Conservation (phyloP, 805 yeast genomes). For the Candida nemodendra region DNA sequence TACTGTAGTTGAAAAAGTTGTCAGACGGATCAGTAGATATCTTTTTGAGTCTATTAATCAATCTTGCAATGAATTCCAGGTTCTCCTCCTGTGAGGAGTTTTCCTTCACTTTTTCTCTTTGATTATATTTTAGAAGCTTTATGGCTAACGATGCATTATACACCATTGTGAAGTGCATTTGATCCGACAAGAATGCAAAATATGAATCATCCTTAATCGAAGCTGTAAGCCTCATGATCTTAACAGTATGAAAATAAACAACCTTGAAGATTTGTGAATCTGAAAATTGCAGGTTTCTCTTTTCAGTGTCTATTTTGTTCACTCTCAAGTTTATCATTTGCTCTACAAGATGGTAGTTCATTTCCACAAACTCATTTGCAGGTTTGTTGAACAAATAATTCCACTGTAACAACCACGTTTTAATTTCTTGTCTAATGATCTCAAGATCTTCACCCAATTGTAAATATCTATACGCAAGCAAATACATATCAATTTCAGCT, state of each 20-base stretch:
- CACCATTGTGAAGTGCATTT: slow-evolving; percentile 54
- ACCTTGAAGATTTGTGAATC: slow-evolving; percentile 25
- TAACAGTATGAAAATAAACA: slow-evolving; percentile 38
- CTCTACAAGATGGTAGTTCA: slow-evolving; percentile 62
- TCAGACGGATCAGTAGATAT: slow-evolving; percentile 13
- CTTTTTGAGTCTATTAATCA: slow-evolving; percentile 17
- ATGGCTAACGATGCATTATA: slow-evolving; percentile 41
- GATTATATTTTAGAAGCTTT: slow-evolving; percentile 22
- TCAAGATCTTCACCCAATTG: slow-evolving; percentile 34
- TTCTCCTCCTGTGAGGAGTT: slow-evolving; percentile 3
- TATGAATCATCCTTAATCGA: slow-evolving; percentile 45
- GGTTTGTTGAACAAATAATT: slow-evolving; percentile 66
- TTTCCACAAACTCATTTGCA: slow-evolving; percentile 69
- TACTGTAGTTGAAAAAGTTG: slow-evolving; percentile 10
- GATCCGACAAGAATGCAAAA: slow-evolving; percentile 71
- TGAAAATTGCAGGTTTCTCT: slow-evolving; percentile 1
- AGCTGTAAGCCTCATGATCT: slow-evolving; percentile 41
- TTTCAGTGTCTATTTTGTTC: slow-evolving; percentile 8
- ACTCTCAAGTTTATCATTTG: slow-evolving; percentile 41
- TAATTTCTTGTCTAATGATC: slow-evolving; percentile 39
- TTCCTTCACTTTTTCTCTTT: slow-evolving; percentile 5
- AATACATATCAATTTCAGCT: slow-evolving; percentile 65
- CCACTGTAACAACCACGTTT: slow-evolving; percentile 68
- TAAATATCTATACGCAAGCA: slow-evolving; percentile 56
- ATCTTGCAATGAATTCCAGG: slow-evolving; percentile 8